A percentile compares a stretch with the other conserved stretches of the same genome.
Conservation (phyloP, 2,329 filamentous ascomycete genomes). For the Cytospora schulzeri region DNA sequence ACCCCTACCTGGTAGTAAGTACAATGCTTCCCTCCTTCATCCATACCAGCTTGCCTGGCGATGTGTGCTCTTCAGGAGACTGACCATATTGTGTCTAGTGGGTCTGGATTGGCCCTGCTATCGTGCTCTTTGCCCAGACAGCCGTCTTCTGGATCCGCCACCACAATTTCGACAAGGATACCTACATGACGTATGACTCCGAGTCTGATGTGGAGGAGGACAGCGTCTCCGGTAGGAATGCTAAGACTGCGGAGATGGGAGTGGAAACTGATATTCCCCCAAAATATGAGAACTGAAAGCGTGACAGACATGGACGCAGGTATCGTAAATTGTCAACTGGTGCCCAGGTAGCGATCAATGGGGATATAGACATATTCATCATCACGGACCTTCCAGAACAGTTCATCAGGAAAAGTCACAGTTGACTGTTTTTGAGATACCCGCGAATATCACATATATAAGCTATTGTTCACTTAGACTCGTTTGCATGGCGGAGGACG, state of each 20-base stretch:
- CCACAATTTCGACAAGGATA: constrained; percentile 48
- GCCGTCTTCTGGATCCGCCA: constrained; percentile 52
- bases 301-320: too few species aligned
- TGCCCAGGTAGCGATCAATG: too few species aligned
- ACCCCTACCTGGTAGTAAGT: constrained; percentile 43
- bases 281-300: too few species aligned
- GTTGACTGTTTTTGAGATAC: neutral
- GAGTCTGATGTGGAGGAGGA: constrained; percentile 25
- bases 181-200: constrained; percentile 42
- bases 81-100: constrained; percentile 29
- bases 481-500: too few species aligned
- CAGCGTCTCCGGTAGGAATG: fast-evolving
- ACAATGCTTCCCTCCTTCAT: too few species aligned
- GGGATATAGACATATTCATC: too few species aligned
- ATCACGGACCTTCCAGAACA: too few species aligned
- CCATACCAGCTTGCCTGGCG: too few species aligned
- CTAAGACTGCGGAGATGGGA: neutral
- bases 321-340: too few species aligned
- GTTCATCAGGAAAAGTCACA: neutral
- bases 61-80: neutral
- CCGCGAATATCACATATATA: constrained; percentile 12
- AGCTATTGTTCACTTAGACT: neutral
- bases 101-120: constrained; percentile 50
- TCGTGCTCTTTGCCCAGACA: constrained; percentile 50
- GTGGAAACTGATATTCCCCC: too few species aligned